Percentiles rank a stretch among this genome's conserved stretches.
phyloP scores from a whole-genome alignment of 306 rosid genomes.

The Cicer judaicum region DNA sequence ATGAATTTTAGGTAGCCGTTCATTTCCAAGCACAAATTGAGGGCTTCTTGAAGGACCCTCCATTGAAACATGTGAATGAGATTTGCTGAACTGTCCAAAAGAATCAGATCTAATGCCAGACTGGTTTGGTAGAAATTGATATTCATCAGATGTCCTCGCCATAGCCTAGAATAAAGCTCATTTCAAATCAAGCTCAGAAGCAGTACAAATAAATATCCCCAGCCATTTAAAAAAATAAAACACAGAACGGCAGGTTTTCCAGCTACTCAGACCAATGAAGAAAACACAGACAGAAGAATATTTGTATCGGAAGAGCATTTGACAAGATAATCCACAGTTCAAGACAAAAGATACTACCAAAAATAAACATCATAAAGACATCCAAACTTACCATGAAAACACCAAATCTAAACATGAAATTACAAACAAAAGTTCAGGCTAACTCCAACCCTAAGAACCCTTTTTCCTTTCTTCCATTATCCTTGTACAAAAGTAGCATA shows the following conservation, averaged over 20 bases:
- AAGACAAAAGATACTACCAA: slow-evolving; percentile 20
- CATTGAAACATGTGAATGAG: slow-evolving; percentile 65
- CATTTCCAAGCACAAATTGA: slow-evolving; percentile 60
- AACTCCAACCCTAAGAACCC: slow-evolving; percentile 33
- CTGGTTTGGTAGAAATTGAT: slow-evolving; percentile 68
- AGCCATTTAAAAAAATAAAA: slow-evolving; percentile 16
- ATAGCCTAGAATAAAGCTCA: slow-evolving; percentile 65
- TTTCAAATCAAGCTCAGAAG: slow-evolving; percentile 45
- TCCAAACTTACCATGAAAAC: slow-evolving; percentile 14
- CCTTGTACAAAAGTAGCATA: slow-evolving; percentile 4
- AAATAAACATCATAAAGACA: slow-evolving; percentile 25
- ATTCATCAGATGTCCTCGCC: slow-evolving; percentile 66
- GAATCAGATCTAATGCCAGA: slow-evolving; percentile 62
- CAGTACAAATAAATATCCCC: slow-evolving; percentile 14
- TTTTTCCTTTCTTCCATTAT: neutral
- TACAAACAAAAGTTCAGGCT: slow-evolving; percentile 24
- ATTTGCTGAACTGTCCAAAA: slow-evolving; percentile 66
- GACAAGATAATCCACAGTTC: slow-evolving; percentile 22
- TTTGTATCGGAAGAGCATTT: slow-evolving; percentile 35
- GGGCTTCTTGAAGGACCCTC: slow-evolving; percentile 74
- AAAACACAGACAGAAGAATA: slow-evolving; percentile 9
- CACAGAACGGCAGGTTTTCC: slow-evolving; percentile 27
- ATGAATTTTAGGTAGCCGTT: slow-evolving; percentile 65
- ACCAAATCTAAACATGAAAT: slow-evolving; percentile 9
- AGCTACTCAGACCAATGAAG: slow-evolving; percentile 20